These are phyloP conservation scores for Colletotrichum lupini DNA, from an alignment of 2,329 filamentous ascomycete genomes.

Conservation along the genomic window DNA sequence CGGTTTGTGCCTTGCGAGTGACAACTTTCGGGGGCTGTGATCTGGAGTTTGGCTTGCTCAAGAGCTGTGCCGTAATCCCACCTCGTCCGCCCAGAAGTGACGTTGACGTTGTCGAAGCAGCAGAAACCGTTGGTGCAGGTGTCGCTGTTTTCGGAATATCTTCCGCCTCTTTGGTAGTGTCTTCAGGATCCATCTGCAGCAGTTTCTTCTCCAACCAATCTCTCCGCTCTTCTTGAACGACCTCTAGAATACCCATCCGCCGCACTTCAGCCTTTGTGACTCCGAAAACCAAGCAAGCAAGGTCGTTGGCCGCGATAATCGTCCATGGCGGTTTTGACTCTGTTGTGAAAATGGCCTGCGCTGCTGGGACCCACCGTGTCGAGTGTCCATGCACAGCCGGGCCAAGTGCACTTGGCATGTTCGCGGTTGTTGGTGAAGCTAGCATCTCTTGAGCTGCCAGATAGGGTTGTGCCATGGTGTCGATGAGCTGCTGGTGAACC, in stretches of 20 bases:
- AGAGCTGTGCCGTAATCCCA: conserved; percentile 86
- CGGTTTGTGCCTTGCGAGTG: conserved; percentile 72
- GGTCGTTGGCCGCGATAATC: conserved; percentile 93
- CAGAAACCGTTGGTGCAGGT: conserved; percentile 49
- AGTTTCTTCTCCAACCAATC: conserved; percentile 92
- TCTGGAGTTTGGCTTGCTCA: conserved; percentile 82
- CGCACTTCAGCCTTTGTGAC: conserved; percentile 95
- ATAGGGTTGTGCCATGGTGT: conserved; percentile 87
- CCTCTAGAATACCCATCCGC: conserved; percentile 93
- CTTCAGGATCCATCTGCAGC: conserved; percentile 67
- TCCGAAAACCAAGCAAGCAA: conserved; percentile 98
- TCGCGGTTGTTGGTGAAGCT: conserved; percentile 56
- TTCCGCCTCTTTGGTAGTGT: conserved; percentile 43
- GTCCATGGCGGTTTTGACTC: conserved; percentile 92
- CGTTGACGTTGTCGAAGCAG: conserved; percentile 57
- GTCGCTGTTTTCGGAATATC: conserved; percentile 51
- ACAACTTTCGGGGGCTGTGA: conserved; percentile 65
- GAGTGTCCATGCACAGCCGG: conserved; percentile 85
- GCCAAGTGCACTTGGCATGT: conserved; percentile 60
- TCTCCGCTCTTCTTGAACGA: conserved; percentile 89
- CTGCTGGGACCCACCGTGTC: conserved; percentile 88
- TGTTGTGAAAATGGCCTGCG: conserved; percentile 98
- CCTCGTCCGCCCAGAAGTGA: conserved; percentile 74
- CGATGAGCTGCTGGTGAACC: conserved; percentile 84
- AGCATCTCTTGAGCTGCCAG: conserved; percentile 61